These are phyloP conservation scores for Monilinia fructicola DNA, from an alignment of 2,329 filamentous ascomycete genomes.

Conservation along the genomic window DNA sequence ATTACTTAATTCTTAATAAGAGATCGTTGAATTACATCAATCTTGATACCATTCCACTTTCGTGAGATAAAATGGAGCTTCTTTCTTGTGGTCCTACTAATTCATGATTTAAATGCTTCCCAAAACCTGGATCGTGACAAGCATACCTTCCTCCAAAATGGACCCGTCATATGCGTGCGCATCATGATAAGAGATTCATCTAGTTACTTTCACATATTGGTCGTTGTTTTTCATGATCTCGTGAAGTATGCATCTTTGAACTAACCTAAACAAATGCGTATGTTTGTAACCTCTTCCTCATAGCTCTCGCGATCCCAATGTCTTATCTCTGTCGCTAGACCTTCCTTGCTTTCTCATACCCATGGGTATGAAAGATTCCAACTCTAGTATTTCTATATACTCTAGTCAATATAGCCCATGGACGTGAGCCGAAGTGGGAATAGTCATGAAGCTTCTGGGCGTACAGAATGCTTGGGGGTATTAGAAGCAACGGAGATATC, in stretches of 20 bases:
- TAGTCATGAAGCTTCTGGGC: neutral
- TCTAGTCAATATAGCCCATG: no score
- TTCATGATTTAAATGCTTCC: neutral
- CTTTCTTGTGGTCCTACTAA: slow-evolving; percentile 2
- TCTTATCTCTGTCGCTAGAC: neutral
- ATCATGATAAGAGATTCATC: neutral
- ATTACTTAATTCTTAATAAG: slow-evolving; percentile 18
- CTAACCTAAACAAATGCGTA: neutral
- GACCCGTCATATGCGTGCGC: neutral
- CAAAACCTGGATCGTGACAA: neutral
- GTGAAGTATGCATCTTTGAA: neutral
- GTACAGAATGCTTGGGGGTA: neutral
- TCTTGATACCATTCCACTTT: neutral
- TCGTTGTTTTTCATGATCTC: neutral
- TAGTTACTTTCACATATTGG: neutral
- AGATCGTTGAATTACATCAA: neutral
- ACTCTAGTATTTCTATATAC: neutral
- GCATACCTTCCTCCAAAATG: neutral
- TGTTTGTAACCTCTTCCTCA: neutral
- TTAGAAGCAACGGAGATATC: neutral
- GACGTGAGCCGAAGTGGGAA: neutral
- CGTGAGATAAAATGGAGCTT: neutral
- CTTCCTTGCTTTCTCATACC: neutral
- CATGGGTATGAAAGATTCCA: neutral
- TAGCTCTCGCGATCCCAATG: neutral